Evolutionary conservation across 257 asterid species (phyloP), one percentile per base, ranked within the genome.

Genomic region (Solanum peruvianum): DNA sequence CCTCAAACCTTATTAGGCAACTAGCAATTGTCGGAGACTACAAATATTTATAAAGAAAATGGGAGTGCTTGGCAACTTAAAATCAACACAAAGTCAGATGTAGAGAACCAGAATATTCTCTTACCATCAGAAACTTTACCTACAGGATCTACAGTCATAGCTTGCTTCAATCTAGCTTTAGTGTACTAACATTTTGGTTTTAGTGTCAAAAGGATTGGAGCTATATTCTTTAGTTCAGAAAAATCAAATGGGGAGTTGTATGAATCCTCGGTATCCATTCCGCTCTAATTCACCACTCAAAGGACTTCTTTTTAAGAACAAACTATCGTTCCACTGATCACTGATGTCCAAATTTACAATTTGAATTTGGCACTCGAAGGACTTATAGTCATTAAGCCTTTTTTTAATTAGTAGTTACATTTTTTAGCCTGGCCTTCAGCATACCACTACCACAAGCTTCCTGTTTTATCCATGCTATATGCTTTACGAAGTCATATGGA

Each of bases 71-170:
- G 85, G 29, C 20, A 80, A 11, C 85, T 27, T 47, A 47, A 47
- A 16, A 29, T 80, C 67, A 81, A 20, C 42, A 5, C 69, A 81
- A 81, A 47, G 62, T 49, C 44, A 78, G 10, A 78, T 9, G 15
- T 29, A 15, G 62, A 77, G 56, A 75, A 41, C 91, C 91, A 41
- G 95, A 93, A 82, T 94, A 91, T 90, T 90, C 94, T 89, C 93
- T 92, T 67, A 90, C 81, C 27, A 84, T 97, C 86, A 95, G 99
- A 87, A 96, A 97, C 91, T 91, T 88, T 86, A 93, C 95, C 49
- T 96, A 95, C 92, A 92, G 91, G 66, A 92, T 97, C 11, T 97
- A 96, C 86, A 97, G 99, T 91, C 96, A 95, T 93, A 97, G 99
- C 93, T 93, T 96, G 91, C 99, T 96, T 88, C 96, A 96, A 82